These are phyloP conservation scores for Fonsecaea pugnacius DNA, from an alignment of 2,329 filamentous ascomycete species.

Conservation along the genomic window DNA sequence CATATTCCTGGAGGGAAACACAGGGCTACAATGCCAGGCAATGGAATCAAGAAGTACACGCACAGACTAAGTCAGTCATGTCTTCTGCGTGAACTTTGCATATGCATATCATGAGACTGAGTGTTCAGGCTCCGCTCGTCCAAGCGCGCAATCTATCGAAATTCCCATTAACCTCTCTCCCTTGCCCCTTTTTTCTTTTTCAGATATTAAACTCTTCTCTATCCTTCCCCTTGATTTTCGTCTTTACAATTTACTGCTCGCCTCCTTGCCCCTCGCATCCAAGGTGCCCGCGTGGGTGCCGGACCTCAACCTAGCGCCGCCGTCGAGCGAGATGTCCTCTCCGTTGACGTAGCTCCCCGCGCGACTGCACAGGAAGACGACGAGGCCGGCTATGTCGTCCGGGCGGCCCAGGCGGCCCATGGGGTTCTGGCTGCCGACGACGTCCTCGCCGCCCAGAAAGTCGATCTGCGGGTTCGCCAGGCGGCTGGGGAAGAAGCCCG, in stretches of 20 bases:
- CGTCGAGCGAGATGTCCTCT: conserved; percentile 66
- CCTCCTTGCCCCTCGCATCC: conserved; percentile 2
- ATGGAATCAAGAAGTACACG: neutral
- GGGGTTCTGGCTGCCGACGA: conserved; percentile 58
- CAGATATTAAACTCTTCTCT: neutral
- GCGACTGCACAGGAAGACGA: conserved; percentile 69
- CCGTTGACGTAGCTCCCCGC: conserved; percentile 71
- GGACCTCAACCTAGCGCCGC: conserved; percentile 46
- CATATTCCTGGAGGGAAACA: no score
- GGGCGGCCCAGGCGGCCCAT: conserved; percentile 68
- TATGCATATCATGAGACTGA: no score
- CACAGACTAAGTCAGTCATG: no score
- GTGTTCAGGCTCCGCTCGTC: no score
- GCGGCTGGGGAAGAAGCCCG: conserved; percentile 42
- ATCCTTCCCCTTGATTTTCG: neutral
- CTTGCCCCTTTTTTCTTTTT: neutral
- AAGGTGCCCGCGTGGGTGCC: conserved; percentile 17
- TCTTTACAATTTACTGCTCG: conserved; percentile 7
- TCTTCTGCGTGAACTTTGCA: neutral
- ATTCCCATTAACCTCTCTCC: neutral
- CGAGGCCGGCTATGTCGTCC: conserved; percentile 77
- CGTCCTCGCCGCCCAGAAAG: conserved; percentile 26
- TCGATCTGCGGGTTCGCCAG: conserved; percentile 30
- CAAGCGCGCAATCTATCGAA: neutral
- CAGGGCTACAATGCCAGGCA: neutral